phyloP scores from a whole-genome alignment of 768 basidiomycete genomes.

The Suillus brevipes region DNA sequence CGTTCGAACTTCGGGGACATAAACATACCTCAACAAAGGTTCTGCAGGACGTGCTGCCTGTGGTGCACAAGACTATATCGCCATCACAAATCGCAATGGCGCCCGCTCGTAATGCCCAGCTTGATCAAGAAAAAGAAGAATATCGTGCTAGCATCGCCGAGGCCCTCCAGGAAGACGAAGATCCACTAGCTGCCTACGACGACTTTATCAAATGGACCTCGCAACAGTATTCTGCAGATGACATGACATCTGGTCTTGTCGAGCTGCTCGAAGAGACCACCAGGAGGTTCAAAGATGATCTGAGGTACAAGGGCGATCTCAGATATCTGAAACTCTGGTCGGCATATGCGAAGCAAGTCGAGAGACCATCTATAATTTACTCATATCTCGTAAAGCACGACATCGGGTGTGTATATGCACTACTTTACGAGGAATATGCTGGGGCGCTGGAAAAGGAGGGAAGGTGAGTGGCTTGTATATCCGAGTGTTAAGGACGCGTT shows the following conservation, averaged over 20 bases:
- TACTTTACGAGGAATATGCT: constrained; percentile 93
- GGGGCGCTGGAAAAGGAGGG: constrained; percentile 70
- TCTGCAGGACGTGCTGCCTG: constrained; percentile 1
- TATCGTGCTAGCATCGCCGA: constrained; percentile 44
- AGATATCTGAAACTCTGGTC: constrained; percentile 93
- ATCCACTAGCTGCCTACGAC: constrained; percentile 83
- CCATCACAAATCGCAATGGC: constrained; percentile 21
- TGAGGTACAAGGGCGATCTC: constrained; percentile 82
- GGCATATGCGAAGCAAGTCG: constrained; percentile 78
- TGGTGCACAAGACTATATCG: not conserved
- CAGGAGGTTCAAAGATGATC: constrained; percentile 76
- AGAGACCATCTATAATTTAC: constrained; percentile 69
- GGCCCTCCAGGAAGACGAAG: constrained; percentile 72
- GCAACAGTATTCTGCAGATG: constrained; percentile 71
- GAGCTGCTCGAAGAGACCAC: constrained; percentile 86
- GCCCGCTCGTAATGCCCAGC: constrained; percentile 24
- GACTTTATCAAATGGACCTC: constrained; percentile 89
- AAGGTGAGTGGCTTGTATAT: constrained; percentile 53
- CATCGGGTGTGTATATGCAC: constrained; percentile 74
- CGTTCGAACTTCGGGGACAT: not conserved
- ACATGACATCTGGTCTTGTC: constrained; percentile 69
- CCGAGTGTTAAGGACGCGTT: not conserved
- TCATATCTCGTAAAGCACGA: constrained; percentile 69
- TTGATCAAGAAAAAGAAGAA: constrained; percentile 32
- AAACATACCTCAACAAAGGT: constrained; percentile 12